Base-by-base conservation (phyloP, 352 stramenopile genomes). In the Thraustochytrium striatum region DNA sequence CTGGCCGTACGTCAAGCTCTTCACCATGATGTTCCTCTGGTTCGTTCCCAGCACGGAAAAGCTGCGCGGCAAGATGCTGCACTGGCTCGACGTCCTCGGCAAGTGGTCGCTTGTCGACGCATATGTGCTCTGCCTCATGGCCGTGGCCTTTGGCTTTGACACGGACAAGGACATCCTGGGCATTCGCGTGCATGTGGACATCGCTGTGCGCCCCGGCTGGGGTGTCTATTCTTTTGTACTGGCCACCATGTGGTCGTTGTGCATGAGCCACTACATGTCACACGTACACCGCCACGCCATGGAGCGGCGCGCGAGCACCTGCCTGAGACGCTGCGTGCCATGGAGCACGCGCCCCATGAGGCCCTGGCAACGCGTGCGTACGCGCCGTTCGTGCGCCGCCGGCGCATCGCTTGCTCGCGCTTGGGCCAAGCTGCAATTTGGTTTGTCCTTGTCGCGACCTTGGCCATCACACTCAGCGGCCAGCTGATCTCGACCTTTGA, bases 81-180 rank as follows among this genome's bases (percentile, higher is more conserved):
- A 81, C 11, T 75, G 47, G 30, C 53, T 85, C 11, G 83, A 85
- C 43, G 65, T 62, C 0, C 69, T 86, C 1, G 83, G 83, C 35
- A 85, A 85, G 50, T 85, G 83, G 83, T 83, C 58, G 25, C 55
- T 85, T 19, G 53, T 85, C 25, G 83, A 85, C 65, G 78, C 81
- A 2, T 85, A 83, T 39, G 83, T 85, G n/a, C 69, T 82, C 28
- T 69, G 81, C n/a, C 68, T 85, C 19, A 79, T 85, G 72, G 43
- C 81, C n/a, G 73, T 82, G 7, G 83, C 82, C 13, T 85, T 85
- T 61, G 65, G 65, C 0, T 75, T 75, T 7, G 41, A 75, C 50
- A 38, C 65, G 5, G 65, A 75, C 65, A 58, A 61, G 35, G 52
- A 38, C 21, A 61, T 75, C 47, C 30, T 38, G 16, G 65, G 65